Percentiles rank a stretch among this genome's conserved stretches.
Conservation (phyloP, 768 basidiomycete species). For the Boletellus sp. region DNA sequence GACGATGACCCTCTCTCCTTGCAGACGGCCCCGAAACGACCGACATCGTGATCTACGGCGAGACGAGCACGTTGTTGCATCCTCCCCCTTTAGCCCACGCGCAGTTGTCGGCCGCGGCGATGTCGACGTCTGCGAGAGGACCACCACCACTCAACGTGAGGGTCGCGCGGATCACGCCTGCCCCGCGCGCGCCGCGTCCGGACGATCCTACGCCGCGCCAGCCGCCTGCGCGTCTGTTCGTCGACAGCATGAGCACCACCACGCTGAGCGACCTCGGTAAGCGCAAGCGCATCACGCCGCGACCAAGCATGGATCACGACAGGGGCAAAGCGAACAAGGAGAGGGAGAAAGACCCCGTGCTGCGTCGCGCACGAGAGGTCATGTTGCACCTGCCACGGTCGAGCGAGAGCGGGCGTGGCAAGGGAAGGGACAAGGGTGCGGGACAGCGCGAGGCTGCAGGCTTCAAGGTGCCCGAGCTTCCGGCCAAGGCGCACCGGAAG, state of each 20-base stretch:
- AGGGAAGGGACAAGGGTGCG: constrained; percentile 2
- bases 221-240: constrained; percentile 43
- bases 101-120: constrained; percentile 9
- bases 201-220: constrained; percentile 78
- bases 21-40: constrained; percentile 69
- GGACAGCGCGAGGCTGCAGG: background rate
- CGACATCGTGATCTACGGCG: constrained; percentile 56
- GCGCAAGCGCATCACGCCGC: constrained; percentile 22
- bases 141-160: constrained; percentile 34
- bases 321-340: constrained; percentile 15
- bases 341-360: constrained; percentile 27
- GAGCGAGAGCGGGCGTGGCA: constrained; percentile 6
- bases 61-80: constrained; percentile 21
- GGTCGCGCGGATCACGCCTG: constrained; percentile 55
- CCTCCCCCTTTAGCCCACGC: background rate
- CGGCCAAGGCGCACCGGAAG: constrained; percentile 25
- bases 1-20: background rate
- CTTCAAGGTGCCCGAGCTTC: constrained; percentile 52
- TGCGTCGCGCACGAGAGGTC: constrained; percentile 35
- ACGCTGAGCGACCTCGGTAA: constrained; percentile 16
- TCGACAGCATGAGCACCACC: background rate
- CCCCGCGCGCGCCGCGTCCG: constrained; percentile 51
- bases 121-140: constrained; percentile 19
- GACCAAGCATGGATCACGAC: background rate
- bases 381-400: constrained; percentile 38